Evolutionary conservation across 2,329 filamentous ascomycete genomes (phyloP).

Genomic region (Aspergillus fumigatiaffinis): DNA sequence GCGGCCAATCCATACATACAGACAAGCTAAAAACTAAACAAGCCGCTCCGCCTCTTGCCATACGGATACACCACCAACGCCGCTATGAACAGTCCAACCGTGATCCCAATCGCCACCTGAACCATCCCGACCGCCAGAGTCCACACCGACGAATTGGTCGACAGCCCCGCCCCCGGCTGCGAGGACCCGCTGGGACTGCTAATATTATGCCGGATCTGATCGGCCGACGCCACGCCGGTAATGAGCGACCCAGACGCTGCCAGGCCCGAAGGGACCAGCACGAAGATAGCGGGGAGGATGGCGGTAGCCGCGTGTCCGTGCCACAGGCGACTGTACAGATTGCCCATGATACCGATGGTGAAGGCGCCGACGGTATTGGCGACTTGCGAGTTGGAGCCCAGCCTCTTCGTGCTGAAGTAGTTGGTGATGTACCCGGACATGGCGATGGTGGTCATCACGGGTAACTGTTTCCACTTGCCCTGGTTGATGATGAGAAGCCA

Average conservation of each 20-base stretch:
- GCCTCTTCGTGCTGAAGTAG: constrained; percentile 65
- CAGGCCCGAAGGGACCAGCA: constrained; percentile 59
- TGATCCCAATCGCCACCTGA: constrained; percentile 46
- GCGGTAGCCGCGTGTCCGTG: constrained; percentile 80
- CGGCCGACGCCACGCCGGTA: constrained; percentile 53
- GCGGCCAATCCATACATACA: not conserved
- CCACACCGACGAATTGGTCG: constrained; percentile 35
- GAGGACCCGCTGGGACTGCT: constrained; percentile 1
- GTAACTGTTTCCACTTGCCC: constrained; percentile 72
- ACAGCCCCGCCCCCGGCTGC: constrained; percentile 31
- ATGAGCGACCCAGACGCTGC: constrained; percentile 56
- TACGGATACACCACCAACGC: constrained; percentile 45
- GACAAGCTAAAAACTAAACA: constrained; percentile 40
- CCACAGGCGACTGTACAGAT: constrained; percentile 67
- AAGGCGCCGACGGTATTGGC: constrained; percentile 75
- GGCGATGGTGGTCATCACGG: constrained; percentile 71
- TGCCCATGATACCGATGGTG: constrained; percentile 71
- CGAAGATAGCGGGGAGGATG: constrained; percentile 82
- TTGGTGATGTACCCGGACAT: constrained; percentile 72
- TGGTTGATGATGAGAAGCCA: constrained; percentile 77
- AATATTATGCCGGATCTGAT: constrained; percentile 45
- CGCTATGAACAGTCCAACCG: constrained; percentile 45
- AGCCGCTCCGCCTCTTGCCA: constrained; percentile 43
- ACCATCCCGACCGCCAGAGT: constrained; percentile 47
- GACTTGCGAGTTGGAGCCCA: constrained; percentile 68